phyloP scores from a whole-genome alignment of 768 basidiomycete species.

The Tylopilus subfusipes region DNA sequence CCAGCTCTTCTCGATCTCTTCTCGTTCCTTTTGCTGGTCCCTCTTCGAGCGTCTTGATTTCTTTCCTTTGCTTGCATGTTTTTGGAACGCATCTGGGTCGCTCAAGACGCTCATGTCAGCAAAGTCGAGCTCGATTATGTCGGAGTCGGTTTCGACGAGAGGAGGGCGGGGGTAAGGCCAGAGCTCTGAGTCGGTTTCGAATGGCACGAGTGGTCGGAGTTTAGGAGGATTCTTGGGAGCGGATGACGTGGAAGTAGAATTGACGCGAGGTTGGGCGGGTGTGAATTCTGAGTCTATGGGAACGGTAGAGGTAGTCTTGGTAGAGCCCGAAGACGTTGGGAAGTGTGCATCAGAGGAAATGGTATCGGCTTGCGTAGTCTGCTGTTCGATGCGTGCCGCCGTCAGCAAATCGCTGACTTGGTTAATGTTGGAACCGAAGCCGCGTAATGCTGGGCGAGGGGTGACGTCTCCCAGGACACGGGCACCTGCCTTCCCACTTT shows the following conservation, averaged over 20 bases:
- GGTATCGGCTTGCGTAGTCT: conserved; percentile 5
- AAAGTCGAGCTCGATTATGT: conserved; percentile 75
- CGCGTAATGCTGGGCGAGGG: conserved; percentile 48
- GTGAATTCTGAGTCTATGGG: conserved; percentile 5
- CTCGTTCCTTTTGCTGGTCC: conserved; percentile 37
- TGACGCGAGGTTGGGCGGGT: conserved; percentile 8
- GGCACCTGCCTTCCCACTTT: conserved; percentile 15
- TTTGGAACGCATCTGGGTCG: conserved; percentile 56
- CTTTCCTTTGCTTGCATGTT: conserved; percentile 25
- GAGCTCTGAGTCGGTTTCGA: conserved; percentile 60
- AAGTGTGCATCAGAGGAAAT: conserved; percentile 4
- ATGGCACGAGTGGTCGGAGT: conserved; percentile 51
- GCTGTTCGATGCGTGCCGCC: conserved; percentile 22
- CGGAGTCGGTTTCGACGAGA: conserved; percentile 42
- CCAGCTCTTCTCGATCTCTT: conserved; percentile 61
- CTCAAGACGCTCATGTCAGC: conserved; percentile 70
- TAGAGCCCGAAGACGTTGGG: background rate
- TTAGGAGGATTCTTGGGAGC: conserved; percentile 20
- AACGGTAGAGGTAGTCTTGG: background rate
- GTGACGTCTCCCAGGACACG: conserved; percentile 51
- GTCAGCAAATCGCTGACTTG: conserved; percentile 29
- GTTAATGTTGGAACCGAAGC: conserved; percentile 32
- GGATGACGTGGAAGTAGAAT: conserved; percentile 6
- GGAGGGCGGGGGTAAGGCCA: conserved; percentile 65
- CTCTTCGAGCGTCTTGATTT: conserved; percentile 28